Evolutionary conservation across 371 early-diverging fungal species (phyloP), one percentile per base, ranked within the genome.

Genomic region (Nosema muscidifuracis): DNA sequence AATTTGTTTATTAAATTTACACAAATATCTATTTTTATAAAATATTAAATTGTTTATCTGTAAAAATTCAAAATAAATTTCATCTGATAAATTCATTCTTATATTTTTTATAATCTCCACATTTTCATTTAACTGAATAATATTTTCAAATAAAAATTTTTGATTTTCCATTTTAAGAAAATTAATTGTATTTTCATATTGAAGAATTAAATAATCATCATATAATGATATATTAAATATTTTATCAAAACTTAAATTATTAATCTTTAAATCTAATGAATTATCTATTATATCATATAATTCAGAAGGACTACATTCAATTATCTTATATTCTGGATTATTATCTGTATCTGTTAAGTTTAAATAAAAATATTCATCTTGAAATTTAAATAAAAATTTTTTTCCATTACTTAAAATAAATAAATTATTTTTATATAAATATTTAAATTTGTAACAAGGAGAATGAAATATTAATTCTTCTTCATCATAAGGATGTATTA

Each of bases 381-480:
- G 2, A 7, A 15, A 1, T 26, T 26, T 20, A 24, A 53, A 15
- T 24, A 53, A 20, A 53, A 26, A 28, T 26, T 24, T 2, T 24
- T 28, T 28, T 26, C 24, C 55, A 15, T 12, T 20, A 4, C 24
- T 24, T 53, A 53, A 53, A 53, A 53, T 12, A 53, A 15, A 53
- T 24, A 24, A 9, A 15, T 53, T 36, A 34, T 61, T 34, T 6
- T 34, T 26, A 47, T 51, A n/a, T 30, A 69, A 36, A 22, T 42
- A 47, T 47, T 50, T 50, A 7, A 69, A 28, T 6, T n/a, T 18
- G 47, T 28, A 69, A 26, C 34, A 30, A 10, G 20, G 60, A 3
- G 44, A 33, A 26, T 44, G 28, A 51, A 69, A 69, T 9, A 69
- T 28, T 61, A 58, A 60, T 28, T 31, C 36, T 60, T 69, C 70